These are phyloP conservation scores for Alternaria brassicicola DNA, from an alignment of 2,329 filamentous ascomycete species.

Conservation along the genomic window DNA sequence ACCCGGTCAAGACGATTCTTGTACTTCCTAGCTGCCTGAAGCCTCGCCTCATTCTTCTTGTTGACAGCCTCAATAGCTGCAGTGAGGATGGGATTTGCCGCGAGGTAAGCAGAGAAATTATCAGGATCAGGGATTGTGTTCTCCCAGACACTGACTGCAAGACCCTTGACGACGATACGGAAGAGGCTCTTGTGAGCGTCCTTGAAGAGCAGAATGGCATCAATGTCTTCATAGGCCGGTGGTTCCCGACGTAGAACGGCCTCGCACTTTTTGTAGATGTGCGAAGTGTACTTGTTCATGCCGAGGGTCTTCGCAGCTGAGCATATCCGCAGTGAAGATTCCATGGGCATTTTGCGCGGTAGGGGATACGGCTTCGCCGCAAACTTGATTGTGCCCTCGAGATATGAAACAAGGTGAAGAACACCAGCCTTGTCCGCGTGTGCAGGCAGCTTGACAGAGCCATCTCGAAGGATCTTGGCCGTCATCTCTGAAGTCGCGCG, in stretches of 20 bases:
- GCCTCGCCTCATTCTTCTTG: no score
- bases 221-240: background rate
- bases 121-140: background rate
- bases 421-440: background rate
- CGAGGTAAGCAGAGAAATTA: background rate
- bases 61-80: background rate
- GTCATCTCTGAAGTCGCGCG: background rate
- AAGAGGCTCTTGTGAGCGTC: background rate
- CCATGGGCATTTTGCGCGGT: background rate
- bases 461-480: background rate
- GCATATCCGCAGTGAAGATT: background rate
- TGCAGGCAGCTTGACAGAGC: rapidly evolving
- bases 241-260: background rate
- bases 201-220: background rate
- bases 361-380: rapidly evolving
- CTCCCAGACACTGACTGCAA: background rate
- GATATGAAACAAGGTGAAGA: rapidly evolving
- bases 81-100: background rate
- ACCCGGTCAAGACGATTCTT: no score
- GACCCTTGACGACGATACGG: rapidly evolving
- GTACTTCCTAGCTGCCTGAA: no score
- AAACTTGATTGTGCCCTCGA: rapidly evolving
- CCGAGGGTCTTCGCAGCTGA: rapidly evolving
- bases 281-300: background rate
- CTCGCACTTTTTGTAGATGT: background rate